Evolutionary conservation across 1,139 yeast genomes (phyloP).

Genomic region (Pichia kudriavzevii): DNA sequence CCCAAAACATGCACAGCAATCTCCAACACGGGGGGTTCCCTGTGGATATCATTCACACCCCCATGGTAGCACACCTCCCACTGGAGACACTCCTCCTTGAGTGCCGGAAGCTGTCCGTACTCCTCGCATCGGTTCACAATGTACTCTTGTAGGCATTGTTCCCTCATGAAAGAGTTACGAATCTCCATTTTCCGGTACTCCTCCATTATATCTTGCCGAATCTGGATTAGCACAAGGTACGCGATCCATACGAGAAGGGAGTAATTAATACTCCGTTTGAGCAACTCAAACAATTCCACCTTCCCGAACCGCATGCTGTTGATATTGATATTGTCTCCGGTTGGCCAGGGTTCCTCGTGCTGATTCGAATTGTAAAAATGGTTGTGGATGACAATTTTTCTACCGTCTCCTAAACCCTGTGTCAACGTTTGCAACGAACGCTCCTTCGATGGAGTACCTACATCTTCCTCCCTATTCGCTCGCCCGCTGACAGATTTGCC

Average conservation of each 20-base stretch:
- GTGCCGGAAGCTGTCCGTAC: slow-evolving; percentile 49
- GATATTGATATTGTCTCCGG: neutral
- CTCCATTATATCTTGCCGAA: slow-evolving; percentile 45
- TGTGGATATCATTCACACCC: slow-evolving; percentile 27
- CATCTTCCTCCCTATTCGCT: neutral
- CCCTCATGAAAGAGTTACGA: slow-evolving; percentile 35
- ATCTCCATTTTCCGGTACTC: slow-evolving; percentile 38
- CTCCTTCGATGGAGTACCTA: neutral
- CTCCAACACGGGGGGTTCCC: too few relatives aligned
- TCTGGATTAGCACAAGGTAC: slow-evolving; percentile 37
- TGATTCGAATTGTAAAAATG: slow-evolving; percentile 6
- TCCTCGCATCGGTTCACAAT: slow-evolving; percentile 51
- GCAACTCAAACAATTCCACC: slow-evolving; percentile 34
- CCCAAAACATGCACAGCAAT: slow-evolving; percentile 15
- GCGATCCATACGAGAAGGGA: slow-evolving; percentile 30
- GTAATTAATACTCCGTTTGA: slow-evolving; percentile 40
- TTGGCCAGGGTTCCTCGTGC: neutral
- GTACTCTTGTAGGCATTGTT: slow-evolving; percentile 45
- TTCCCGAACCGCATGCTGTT: too few relatives aligned
- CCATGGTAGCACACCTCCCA: slow-evolving; percentile 61
- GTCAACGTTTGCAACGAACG: neutral
- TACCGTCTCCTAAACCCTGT: slow-evolving; percentile 1
- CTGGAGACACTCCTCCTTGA: slow-evolving; percentile 46
- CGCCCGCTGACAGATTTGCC: neutral
- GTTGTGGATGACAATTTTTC: slow-evolving; percentile 7